Percentiles rank a stretch among this genome's conserved stretches.
phyloP scores from a whole-genome alignment of 805 yeast genomes.

The Myxozyma mucilagina region DNA sequence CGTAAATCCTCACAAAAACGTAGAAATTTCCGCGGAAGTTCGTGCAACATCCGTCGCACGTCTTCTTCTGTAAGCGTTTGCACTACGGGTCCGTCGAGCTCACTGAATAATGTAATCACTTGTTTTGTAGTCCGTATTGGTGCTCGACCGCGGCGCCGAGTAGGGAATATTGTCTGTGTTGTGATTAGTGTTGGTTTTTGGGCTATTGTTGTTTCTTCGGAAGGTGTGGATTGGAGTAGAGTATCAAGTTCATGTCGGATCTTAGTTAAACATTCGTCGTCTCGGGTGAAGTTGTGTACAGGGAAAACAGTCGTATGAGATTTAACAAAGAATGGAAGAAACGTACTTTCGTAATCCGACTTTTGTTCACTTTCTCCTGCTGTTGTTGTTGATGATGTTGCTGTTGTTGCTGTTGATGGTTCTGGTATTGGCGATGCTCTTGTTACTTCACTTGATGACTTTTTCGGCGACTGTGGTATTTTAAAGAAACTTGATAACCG shows the following conservation, averaged over 20 bases:
- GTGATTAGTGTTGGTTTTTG: not conserved
- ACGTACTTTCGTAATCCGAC: conserved; percentile 36
- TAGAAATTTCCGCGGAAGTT: conserved; percentile 39
- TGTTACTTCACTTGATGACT: not conserved
- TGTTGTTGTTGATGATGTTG: not conserved
- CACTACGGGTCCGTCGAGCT: conserved; percentile 10
- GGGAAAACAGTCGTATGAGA: conserved; percentile 32
- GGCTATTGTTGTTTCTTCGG: not conserved
- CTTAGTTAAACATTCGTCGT: not conserved
- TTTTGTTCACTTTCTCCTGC: not conserved
- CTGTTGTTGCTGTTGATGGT: not conserved
- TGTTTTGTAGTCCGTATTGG: conserved; percentile 32
- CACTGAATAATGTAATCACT: conserved; percentile 27
- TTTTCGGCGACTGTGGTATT: conserved; percentile 4
- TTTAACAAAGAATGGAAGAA: conserved; percentile 41
- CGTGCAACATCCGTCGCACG: conserved; percentile 22
- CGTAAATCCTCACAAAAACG: conserved; percentile 53
- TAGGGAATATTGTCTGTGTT: not conserved
- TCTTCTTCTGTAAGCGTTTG: conserved; percentile 28
- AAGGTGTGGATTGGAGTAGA: not conserved
- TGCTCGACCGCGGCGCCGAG: conserved; percentile 31
- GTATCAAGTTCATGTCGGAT: conserved; percentile 8
- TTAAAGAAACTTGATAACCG: conserved; percentile 27
- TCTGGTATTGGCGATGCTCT: not conserved
- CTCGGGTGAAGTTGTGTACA: conserved; percentile 11